Evolutionary conservation across 2,329 filamentous ascomycete genomes (phyloP).

Genomic region (Aureobasidium mangrovei): DNA sequence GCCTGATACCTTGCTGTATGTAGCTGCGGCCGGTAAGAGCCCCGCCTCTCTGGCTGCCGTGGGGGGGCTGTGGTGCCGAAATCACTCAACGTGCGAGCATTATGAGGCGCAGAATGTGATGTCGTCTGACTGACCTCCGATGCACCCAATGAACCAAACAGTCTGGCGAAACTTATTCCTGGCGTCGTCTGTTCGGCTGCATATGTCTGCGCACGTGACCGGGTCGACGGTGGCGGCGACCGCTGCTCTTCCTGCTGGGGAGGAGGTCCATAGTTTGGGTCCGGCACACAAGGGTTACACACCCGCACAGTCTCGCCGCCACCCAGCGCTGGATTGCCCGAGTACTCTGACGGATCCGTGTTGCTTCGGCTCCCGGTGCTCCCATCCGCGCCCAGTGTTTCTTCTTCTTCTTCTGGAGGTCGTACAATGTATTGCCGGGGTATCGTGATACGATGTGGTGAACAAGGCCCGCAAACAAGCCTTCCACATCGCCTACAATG

Average conservation of each 20-base stretch:
- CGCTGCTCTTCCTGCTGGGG: slow-evolving; percentile 12
- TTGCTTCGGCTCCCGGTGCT: slow-evolving; percentile 35
- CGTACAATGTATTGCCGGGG: slow-evolving; percentile 87
- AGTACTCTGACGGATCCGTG: slow-evolving; percentile 20
- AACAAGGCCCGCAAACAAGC: slow-evolving; percentile 83
- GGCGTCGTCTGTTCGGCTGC: background rate
- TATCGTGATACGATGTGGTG: slow-evolving; percentile 89
- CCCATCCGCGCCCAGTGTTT: slow-evolving; percentile 19
- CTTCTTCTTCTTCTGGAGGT: slow-evolving; percentile 46
- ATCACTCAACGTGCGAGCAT: slow-evolving; percentile 3
- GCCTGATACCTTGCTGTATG: slow-evolving; percentile 11
- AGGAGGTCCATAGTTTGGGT: slow-evolving; percentile 33
- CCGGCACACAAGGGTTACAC: slow-evolving; percentile 65
- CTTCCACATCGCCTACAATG: slow-evolving; percentile 93
- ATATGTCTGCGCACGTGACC: slow-evolving; percentile 16
- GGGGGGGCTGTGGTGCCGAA: background rate
- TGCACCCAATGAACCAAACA: slow-evolving; percentile 1
- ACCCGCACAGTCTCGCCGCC: slow-evolving; percentile 61
- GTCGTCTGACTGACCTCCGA: background rate
- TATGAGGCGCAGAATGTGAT: slow-evolving; percentile 7
- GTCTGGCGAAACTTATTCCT: slow-evolving; percentile 8
- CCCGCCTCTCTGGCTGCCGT: slow-evolving; percentile 1
- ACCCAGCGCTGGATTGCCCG: slow-evolving; percentile 44
- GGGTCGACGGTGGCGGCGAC: slow-evolving; percentile 10
- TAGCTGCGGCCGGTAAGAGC: slow-evolving; percentile 2